A percentile compares a stretch with the other conserved stretches of the same genome.
These are phyloP conservation scores for Epichloe baconii DNA, from an alignment of 2,329 filamentous ascomycete species.

Conservation along the genomic window DNA sequence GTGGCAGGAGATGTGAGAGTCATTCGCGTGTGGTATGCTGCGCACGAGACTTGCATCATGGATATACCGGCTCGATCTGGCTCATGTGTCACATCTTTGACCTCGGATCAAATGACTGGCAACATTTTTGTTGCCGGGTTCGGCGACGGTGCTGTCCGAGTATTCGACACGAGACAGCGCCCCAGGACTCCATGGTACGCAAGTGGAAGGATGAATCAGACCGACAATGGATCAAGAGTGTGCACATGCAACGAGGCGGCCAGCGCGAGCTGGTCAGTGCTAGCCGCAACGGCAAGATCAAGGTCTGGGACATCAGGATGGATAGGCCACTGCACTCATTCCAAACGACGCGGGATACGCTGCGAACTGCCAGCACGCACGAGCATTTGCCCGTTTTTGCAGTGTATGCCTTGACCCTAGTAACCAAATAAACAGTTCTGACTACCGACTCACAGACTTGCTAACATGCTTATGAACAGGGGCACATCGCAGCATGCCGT, in stretches of 20 bases:
- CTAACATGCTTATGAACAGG: conserved; percentile 29
- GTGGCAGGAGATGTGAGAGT: conserved; percentile 93
- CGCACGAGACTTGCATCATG: conserved; percentile 79
- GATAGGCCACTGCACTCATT: conserved; percentile 63
- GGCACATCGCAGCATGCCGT: conserved; percentile 80
- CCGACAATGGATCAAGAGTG: conserved; percentile 86
- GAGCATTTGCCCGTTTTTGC: conserved; percentile 95
- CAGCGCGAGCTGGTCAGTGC: conserved; percentile 83
- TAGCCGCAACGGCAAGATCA: conserved; percentile 84
- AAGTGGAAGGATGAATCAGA: conserved; percentile 86
- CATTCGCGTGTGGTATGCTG: conserved; percentile 92
- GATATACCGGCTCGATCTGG: conserved; percentile 92
- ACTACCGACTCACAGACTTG: background rate
- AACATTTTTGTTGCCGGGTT: conserved; percentile 95
- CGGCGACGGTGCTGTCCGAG: conserved; percentile 84
- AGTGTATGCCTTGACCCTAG: conserved; percentile 45
- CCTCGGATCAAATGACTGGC: conserved; percentile 94
- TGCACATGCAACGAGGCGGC: conserved; percentile 92
- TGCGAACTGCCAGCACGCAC: conserved; percentile 81
- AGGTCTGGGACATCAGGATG: conserved; percentile 91
- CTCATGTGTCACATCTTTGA: conserved; percentile 89
- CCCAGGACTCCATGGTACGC: conserved; percentile 83
- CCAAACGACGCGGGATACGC: conserved; percentile 59
- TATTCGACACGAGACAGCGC: conserved; percentile 79
- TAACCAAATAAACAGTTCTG: background rate